Evolutionary conservation across 2,329 filamentous ascomycete genomes (phyloP).

Genomic region (Ceratocystis lukuohia): DNA sequence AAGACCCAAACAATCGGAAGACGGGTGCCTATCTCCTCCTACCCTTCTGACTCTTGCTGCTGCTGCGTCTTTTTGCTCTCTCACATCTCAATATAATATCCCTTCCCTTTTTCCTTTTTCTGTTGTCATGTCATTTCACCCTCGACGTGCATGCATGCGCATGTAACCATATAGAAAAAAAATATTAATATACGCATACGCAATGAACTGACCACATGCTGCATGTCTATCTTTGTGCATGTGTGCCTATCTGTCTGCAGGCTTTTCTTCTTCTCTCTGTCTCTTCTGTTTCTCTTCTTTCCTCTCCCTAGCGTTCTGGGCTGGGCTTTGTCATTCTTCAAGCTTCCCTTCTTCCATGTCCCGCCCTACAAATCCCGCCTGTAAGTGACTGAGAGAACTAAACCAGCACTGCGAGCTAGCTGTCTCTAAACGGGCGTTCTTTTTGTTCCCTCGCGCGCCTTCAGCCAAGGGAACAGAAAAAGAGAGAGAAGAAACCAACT

Average conservation of each 20-base stretch:
- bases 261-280: background rate
- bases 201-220: background rate
- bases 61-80: background rate
- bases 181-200: slow-evolving; percentile 3
- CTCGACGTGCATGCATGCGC: background rate
- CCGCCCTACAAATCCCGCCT: background rate
- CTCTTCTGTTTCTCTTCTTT: background rate
- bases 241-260: too few relatives aligned
- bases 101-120: background rate
- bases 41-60: background rate
- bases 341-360: background rate
- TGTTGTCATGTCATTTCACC: slow-evolving; percentile 1
- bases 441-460: background rate
- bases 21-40: background rate
- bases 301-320: background rate
- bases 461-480: background rate
- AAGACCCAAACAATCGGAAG: background rate
- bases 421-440: background rate
- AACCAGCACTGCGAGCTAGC: background rate
- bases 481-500: background rate
- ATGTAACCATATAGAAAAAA: slow-evolving; percentile 4
- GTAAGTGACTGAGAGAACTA: background rate
- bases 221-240: background rate
- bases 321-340: slow-evolving; percentile 1
- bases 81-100: background rate